phyloP scores from a whole-genome alignment of 192 early-diverging fungal species.

The Linnemannia exigua region DNA sequence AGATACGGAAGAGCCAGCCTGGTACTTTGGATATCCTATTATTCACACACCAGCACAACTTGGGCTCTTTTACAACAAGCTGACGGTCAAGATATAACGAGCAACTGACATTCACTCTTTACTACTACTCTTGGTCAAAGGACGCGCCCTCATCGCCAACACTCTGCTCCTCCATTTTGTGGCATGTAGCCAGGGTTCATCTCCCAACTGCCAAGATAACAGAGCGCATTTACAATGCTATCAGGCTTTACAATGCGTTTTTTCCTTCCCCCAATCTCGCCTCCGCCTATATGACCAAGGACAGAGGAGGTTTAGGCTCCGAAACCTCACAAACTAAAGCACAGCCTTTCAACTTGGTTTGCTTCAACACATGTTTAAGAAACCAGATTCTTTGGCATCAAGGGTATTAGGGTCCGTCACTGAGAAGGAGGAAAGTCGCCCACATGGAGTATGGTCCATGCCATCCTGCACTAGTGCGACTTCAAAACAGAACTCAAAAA shows the following conservation, averaged over 20 bases:
- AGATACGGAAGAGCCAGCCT: too few species aligned
- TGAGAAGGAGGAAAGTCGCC: background rate
- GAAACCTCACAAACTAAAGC: background rate
- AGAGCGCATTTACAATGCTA: background rate
- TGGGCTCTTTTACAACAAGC: too few species aligned
- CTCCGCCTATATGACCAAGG: background rate
- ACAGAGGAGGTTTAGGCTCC: background rate
- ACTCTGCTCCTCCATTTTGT: background rate
- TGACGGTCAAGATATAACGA: too few species aligned
- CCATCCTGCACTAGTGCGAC: too few species aligned
- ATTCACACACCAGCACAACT: too few species aligned
- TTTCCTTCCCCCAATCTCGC: background rate
- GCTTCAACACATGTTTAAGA: background rate
- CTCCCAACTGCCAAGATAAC: background rate
- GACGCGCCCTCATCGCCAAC: background rate
- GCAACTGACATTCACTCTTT: too few species aligned
- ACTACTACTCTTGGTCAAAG: background rate
- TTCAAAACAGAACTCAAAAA: too few species aligned
- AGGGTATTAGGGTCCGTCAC: background rate
- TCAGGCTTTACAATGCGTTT: background rate
- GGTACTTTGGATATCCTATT: too few species aligned
- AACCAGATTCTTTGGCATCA: background rate
- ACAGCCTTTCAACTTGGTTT: background rate
- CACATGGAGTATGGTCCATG: background rate
- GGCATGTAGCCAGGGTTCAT: background rate